Evolutionary conservation across 257 asterid species (phyloP).

Genomic region (Rehmannia glutinosa): DNA sequence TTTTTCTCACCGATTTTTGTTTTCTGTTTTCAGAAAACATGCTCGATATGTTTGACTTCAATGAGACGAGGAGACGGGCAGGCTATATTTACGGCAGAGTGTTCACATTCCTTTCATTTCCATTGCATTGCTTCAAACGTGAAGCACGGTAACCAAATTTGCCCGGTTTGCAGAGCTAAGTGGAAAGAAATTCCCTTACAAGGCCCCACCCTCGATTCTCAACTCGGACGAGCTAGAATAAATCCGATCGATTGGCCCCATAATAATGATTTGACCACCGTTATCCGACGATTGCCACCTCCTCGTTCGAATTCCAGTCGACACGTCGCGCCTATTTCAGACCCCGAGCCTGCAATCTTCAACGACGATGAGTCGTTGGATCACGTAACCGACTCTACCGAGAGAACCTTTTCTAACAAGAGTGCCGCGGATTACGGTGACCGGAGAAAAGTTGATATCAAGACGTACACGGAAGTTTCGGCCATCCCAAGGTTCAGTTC

Average conservation of each 20-base stretch:
- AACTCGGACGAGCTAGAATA: conserved; percentile 42
- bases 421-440: conserved; percentile 21
- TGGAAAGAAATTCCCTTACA: conserved; percentile 89
- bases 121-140: conserved; percentile 92
- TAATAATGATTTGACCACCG: conserved; percentile 51
- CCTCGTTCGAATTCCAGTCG: conserved; percentile 60
- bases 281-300: conserved; percentile 60
- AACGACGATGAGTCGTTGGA: conserved; percentile 86
- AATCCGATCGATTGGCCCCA: conserved; percentile 60
- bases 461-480: conserved; percentile 70
- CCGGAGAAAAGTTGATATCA: conserved; percentile 42
- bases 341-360: conserved; percentile 76
- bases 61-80: conserved; percentile 93
- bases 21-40: conserved; percentile 55
- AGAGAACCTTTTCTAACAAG: conserved; percentile 26
- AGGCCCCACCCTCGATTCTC: conserved; percentile 52
- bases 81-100: conserved; percentile 93
- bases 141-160: conserved; percentile 85
- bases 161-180: conserved; percentile 93
- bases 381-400: conserved; percentile 27
- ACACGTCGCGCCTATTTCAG: conserved; percentile 40
- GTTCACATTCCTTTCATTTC: conserved; percentile 95
- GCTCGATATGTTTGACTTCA: conserved; percentile 85
- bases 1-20: conserved; percentile 15
- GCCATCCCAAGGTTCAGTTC: conserved; percentile 43